phyloP scores from a whole-genome alignment of 2,329 filamentous ascomycete genomes.

The Incumbomyces delicatus region DNA sequence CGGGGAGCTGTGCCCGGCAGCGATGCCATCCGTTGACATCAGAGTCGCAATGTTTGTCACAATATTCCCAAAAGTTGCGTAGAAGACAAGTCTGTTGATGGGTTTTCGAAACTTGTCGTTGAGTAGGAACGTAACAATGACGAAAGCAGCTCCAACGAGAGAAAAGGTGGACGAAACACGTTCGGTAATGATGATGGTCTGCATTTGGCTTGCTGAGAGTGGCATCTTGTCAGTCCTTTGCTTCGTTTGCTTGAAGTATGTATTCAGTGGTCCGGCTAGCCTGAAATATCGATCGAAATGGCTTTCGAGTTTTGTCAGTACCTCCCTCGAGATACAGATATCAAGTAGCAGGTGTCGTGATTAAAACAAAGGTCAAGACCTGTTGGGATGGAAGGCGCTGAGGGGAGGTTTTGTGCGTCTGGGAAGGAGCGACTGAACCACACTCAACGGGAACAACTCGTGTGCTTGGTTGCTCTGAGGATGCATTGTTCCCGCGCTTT shows the following conservation, averaged over 20 bases:
- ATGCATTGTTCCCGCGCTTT: no score
- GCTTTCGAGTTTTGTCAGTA: no score
- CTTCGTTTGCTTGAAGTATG: not conserved
- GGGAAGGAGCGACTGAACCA: no score
- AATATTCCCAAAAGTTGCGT: slow-evolving; percentile 72
- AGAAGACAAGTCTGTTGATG: slow-evolving; percentile 80
- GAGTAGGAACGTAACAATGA: slow-evolving; percentile 60
- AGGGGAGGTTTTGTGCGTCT: no score
- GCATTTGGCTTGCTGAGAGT: slow-evolving; percentile 30
- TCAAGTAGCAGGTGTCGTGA: no score
- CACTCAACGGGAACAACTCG: no score
- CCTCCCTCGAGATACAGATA: no score
- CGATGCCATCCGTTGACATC: slow-evolving; percentile 55
- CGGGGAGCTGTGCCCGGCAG: slow-evolving; percentile 38
- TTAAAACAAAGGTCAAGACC: no score
- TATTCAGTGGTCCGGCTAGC: not conserved
- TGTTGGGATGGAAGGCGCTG: no score
- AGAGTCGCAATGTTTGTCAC: slow-evolving; percentile 67
- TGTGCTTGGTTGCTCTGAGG: no score
- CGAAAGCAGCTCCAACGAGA: slow-evolving; percentile 59
- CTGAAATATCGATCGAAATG: no score
- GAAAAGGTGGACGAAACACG: slow-evolving; percentile 62
- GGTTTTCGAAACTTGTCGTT: slow-evolving; percentile 68
- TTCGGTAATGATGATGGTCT: slow-evolving; percentile 53
- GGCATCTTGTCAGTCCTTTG: slow-evolving; percentile 9